Evolutionary conservation across 371 early-diverging fungal species (phyloP).

Genomic region (Zychaea mexicana): DNA sequence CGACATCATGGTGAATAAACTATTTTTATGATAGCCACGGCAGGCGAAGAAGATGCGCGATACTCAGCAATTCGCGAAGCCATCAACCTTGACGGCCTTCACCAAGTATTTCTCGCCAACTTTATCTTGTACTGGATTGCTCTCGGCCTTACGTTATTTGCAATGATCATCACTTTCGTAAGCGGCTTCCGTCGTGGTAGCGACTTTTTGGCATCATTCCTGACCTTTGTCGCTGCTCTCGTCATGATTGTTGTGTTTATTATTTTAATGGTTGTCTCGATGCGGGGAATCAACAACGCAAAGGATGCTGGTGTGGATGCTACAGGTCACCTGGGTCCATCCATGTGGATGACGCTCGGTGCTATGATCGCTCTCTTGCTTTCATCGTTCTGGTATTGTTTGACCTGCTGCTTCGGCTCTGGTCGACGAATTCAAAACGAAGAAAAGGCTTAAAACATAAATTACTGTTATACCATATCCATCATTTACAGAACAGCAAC

Average conservation of each 20-base stretch:
- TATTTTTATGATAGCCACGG: neutral
- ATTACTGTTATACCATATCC: neutral
- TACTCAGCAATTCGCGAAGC: neutral
- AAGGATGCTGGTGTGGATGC: slow-evolving; percentile 19
- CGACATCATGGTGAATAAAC: too few species aligned
- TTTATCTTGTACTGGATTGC: slow-evolving; percentile 37
- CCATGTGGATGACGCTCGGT: slow-evolving; percentile 34
- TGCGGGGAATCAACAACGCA: slow-evolving; percentile 35
- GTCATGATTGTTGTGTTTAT: slow-evolving; percentile 31
- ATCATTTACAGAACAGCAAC: too few species aligned
- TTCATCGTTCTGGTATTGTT: slow-evolving; percentile 29
- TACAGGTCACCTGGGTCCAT: slow-evolving; percentile 33
- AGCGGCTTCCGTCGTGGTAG: slow-evolving; percentile 24
- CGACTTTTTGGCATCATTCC: slow-evolving; percentile 24
- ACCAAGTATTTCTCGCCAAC: slow-evolving; percentile 27
- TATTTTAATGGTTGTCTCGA: slow-evolving; percentile 30
- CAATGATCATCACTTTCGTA: slow-evolving; percentile 24
- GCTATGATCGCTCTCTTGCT: slow-evolving; percentile 28
- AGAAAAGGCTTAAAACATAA: slow-evolving; percentile 16
- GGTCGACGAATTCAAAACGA: slow-evolving; percentile 19
- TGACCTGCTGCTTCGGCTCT: slow-evolving; percentile 25
- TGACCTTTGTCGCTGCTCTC: slow-evolving; percentile 30
- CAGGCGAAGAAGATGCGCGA: slow-evolving; percentile 1
- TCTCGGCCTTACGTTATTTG: slow-evolving; percentile 28
- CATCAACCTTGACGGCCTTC: slow-evolving; percentile 10